A percentile compares a stretch with the other conserved stretches of the same genome.
Evolutionary conservation across 192 early-diverging fungal genomes (phyloP).

Genomic region (Rhizophagus clarus): DNA sequence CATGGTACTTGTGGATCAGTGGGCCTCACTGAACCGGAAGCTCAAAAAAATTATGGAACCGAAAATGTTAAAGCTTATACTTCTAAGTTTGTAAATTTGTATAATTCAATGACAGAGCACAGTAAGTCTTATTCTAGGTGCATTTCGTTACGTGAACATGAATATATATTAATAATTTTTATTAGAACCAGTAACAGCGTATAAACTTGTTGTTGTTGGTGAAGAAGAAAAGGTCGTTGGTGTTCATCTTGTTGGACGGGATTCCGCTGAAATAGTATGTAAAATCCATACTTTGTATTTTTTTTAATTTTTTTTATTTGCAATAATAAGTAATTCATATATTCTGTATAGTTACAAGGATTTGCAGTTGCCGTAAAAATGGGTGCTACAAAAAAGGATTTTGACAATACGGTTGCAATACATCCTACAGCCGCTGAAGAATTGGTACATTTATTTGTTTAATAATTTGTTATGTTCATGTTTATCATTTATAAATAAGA

Average conservation of each 20-base stretch:
- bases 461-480: neutral
- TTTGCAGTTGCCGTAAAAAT: slow-evolving; percentile 97
- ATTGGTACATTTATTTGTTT: slow-evolving; percentile 66
- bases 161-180: neutral
- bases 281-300: neutral
- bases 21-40: slow-evolving; percentile 89
- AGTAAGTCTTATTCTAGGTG: slow-evolving; percentile 38
- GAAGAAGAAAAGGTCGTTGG: slow-evolving; percentile 97
- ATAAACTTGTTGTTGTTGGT: slow-evolving; percentile 89
- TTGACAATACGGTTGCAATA: slow-evolving; percentile 94
- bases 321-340: neutral
- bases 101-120: slow-evolving; percentile 77
- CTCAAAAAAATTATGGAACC: slow-evolving; percentile 70
- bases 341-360: slow-evolving; percentile 69
- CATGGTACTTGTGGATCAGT: slow-evolving; percentile 87
- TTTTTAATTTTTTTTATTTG: neutral
- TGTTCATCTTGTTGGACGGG: slow-evolving; percentile 88
- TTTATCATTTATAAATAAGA: neutral
- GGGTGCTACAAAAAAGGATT: slow-evolving; percentile 99
- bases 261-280: slow-evolving; percentile 74
- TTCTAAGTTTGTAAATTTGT: slow-evolving; percentile 92
- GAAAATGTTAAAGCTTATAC: slow-evolving; percentile 85
- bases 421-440: slow-evolving; percentile 97
- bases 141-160: neutral
- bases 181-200: slow-evolving; percentile 77